Evolutionary conservation across 2,329 filamentous ascomycete genomes (phyloP).

Genomic region (Bipolaris victoriae): DNA sequence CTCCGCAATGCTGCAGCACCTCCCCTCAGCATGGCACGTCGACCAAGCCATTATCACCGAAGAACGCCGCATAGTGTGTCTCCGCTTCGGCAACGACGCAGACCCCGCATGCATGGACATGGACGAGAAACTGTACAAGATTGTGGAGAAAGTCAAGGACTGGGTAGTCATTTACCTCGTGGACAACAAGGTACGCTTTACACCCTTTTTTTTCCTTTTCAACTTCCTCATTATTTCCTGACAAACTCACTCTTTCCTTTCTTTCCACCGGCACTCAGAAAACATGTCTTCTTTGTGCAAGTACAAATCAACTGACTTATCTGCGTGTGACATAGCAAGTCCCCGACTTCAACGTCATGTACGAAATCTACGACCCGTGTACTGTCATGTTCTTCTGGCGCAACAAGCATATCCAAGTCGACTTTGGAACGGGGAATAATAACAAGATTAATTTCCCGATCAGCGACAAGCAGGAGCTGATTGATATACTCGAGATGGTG

Average conservation of each 20-base stretch:
- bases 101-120: conserved; percentile 66
- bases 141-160: conserved; percentile 69
- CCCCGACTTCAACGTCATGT: conserved; percentile 94
- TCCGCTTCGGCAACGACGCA: conserved; percentile 85
- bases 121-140: conserved; percentile 34
- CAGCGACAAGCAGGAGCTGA: conserved; percentile 94
- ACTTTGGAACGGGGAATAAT: conserved; percentile 81
- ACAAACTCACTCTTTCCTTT: not conserved
- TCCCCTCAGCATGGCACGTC: conserved; percentile 92
- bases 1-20: conserved; percentile 86
- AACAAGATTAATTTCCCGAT: conserved; percentile 94
- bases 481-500: conserved; percentile 97
- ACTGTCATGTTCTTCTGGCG: conserved; percentile 96
- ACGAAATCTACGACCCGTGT: conserved; percentile 83
- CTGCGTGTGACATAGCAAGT: conserved; percentile 45
- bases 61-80: conserved; percentile 85
- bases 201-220: too few species aligned
- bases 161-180: conserved; percentile 85
- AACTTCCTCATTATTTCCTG: too few species aligned
- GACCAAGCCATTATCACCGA: conserved; percentile 84
- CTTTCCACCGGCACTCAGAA: not conserved
- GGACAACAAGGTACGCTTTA: conserved; percentile 67
- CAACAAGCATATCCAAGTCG: conserved; percentile 35
- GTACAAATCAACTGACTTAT: too few species aligned
- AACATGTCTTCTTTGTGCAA: not conserved